Base-by-base conservation (phyloP, 2,329 filamentous ascomycete genomes). In the Exophiala alcalophila region DNA sequence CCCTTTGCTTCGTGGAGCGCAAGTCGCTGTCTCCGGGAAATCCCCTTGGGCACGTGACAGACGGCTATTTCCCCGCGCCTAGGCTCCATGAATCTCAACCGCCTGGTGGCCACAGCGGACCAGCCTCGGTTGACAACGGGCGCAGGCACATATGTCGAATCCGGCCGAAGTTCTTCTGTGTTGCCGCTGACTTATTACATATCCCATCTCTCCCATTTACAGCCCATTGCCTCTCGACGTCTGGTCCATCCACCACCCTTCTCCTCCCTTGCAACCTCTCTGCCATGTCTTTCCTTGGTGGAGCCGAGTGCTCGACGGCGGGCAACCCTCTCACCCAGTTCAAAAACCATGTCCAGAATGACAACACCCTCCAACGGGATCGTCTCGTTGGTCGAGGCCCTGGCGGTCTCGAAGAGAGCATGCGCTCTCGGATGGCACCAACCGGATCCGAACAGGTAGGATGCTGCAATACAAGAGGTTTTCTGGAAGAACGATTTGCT, bases 251-350 rank as follows among this genome's bases (percentile, higher is more conserved):
- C 12, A 18, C 11, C 24, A 23, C 32, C 15, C 12, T 28, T 39
- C 11, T 30, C 11, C 21, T 21, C 15, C 35, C 16, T 11, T 28
- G n/a, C 11, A 21, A 30, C 11, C 15, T 27, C 15, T 25, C n/a
- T 27, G 54, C 50, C 55, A 97, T 98, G 91, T 96, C 91, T 41
- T 97, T 98, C 67, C 78, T 97, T 59, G 87, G 88, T 68, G 90
- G 91, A 58, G 86, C 91, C 58, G 92, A 97, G 72, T 98, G 92
- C 76, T 97, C 91, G 43, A 94, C 92, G 50, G 89, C 86, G 54
- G 88, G 84, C 61, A 98, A 98, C 67, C 92, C 94, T 44, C 81
- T 98, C 59, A 91, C 87, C 63, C 92, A 97, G 73, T 94, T 98
- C 66, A 88, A 90, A 53, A 98, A 98, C 69, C 90, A 96, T 67